Percentiles rank a stretch among this genome's conserved stretches.
These are phyloP conservation scores for Penicillium brasilianum DNA, from an alignment of 2,329 filamentous ascomycete genomes.

Conservation along the genomic window DNA sequence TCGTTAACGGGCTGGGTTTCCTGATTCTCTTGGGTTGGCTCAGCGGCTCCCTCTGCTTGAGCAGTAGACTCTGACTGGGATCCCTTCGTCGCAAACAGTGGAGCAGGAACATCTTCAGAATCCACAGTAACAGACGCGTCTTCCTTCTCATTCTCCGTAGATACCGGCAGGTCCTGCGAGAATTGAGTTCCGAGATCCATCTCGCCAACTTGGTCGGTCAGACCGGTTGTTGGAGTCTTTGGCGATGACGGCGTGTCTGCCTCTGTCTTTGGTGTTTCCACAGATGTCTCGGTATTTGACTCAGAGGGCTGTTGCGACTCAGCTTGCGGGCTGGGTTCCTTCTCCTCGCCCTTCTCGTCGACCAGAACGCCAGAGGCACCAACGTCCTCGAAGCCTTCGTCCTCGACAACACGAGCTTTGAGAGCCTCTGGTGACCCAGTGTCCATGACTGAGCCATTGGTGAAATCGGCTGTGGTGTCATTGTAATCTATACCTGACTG, in stretches of 20 bases:
- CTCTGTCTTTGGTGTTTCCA: background rate
- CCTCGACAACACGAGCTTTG: conserved; percentile 78
- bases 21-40: conserved; percentile 27
- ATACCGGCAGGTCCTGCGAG: conserved; percentile 13
- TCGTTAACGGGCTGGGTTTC: conserved; percentile 30
- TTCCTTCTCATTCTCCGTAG: conserved; percentile 17
- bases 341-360: conserved; percentile 70
- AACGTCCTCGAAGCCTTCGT: conserved; percentile 94
- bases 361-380: conserved; percentile 69
- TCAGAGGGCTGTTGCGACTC: conserved; percentile 25
- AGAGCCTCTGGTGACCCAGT: conserved; percentile 65
- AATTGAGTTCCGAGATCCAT: conserved; percentile 59
- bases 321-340: conserved; percentile 21
- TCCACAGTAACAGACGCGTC: conserved; percentile 54
- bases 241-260: background rate
- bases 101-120: conserved; percentile 70
- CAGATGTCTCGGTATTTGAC: conserved; percentile 18
- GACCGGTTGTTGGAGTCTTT: conserved; percentile 50
- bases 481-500: conserved; percentile 63
- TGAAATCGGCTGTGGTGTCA: conserved; percentile 52
- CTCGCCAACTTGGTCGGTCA: conserved; percentile 60
- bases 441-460: conserved; percentile 48
- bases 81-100: conserved; percentile 62
- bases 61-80: conserved; percentile 28
- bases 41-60: conserved; percentile 25